Evolutionary conservation across 805 yeast species (phyloP).

Genomic region (Candida lessepsii): DNA sequence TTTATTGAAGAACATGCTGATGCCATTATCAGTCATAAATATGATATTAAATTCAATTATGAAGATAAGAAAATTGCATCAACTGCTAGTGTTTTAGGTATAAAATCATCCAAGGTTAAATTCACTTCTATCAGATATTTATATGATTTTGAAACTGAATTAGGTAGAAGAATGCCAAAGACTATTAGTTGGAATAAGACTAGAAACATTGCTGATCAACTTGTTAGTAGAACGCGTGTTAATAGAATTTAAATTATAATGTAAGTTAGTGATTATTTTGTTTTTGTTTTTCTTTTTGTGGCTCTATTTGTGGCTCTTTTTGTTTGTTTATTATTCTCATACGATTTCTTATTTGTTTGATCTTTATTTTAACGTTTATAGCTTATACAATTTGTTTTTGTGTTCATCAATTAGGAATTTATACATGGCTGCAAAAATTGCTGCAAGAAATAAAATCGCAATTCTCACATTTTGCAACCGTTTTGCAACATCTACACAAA

Average conservation of each 20-base stretch:
- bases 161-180: conserved; percentile 83
- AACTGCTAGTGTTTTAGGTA: conserved; percentile 83
- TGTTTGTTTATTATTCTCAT: neutral
- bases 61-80: conserved; percentile 32
- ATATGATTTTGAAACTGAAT: conserved; percentile 85
- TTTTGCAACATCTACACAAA: too few species aligned
- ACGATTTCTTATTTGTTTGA: neutral
- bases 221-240: conserved; percentile 63
- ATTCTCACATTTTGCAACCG: too few species aligned
- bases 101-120: conserved; percentile 69
- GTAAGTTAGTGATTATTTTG: too few species aligned
- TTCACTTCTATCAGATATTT: conserved; percentile 73
- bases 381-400: too few species aligned
- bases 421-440: too few species aligned
- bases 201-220: conserved; percentile 76
- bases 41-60: conserved; percentile 30
- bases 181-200: conserved; percentile 76
- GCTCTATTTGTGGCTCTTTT: too few species aligned
- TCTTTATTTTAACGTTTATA: neutral
- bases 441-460: too few species aligned
- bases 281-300: too few species aligned
- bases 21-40: conserved; percentile 21
- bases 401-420: too few species aligned
- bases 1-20: conserved; percentile 64
- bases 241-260: conserved; percentile 4